Base-by-base conservation (phyloP, 2,329 filamentous ascomycete genomes). In the Talaromyces atroroseus region DNA sequence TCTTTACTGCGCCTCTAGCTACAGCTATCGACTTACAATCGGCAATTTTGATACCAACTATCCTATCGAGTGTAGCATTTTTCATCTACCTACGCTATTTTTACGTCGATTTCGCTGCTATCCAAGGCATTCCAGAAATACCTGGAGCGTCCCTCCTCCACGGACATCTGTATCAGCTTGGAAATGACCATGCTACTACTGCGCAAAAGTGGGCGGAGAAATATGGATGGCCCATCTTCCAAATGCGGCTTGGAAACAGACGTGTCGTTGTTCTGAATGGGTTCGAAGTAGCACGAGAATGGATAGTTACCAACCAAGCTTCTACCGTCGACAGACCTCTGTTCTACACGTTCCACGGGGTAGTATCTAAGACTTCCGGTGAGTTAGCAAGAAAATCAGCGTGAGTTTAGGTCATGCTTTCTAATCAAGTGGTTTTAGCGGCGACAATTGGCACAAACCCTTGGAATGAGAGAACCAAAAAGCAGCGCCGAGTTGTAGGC, bases 391-490 rank as follows among this genome's bases (percentile, higher is more conserved):
- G n/a, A 8, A 18, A 42, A 16, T 10, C 32, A 16, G 14, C 32
- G 8, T 36, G 32, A 16, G 5, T 36, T 36, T 36, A 36, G 2
- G 29, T n/a, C 11, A 38, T 38, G 2, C 12, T 34, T n/a, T 18
- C 40, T 44, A 23, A 44, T 23, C 18, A 42, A 42, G 32, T 16
- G 16, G 6, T n/a, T 24, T 10, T n/a, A 59, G 57, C 57, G 14
- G 57, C 53, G 3, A 59, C 57, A 45, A 59, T 59, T 40, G 58
- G 58, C 5, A 59, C 58, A n/a, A 58, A 46, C 45, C 58, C 58
- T 1, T 59, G 58, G 58, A 50, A 59, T 54, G 58, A 59, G n/a
- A 26, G 54, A 51, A 57, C 54, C 24, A 59, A 59, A 46, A 57
- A 58, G 23, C 58, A 54, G 45, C 45, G 57, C 14, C 48, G 54